These are phyloP conservation scores for Groenewaldozyma tartarivorans DNA, from an alignment of 805 yeast genomes.

Conservation along the genomic window DNA sequence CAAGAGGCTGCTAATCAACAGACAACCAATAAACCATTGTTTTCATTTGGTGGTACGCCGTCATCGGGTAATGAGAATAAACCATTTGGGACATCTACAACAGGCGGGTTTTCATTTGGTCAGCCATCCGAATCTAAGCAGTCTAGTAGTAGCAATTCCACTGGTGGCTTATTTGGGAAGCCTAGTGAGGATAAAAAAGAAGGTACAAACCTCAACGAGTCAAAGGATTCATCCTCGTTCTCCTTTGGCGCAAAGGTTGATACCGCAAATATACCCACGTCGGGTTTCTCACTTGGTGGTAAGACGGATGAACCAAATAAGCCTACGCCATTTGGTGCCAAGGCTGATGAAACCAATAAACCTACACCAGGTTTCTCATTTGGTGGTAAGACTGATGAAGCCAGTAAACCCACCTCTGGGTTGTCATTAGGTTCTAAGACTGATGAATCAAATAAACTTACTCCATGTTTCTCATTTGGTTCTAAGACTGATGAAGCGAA, in stretches of 20 bases:
- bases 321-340: not conserved
- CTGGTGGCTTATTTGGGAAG: too few relatives aligned
- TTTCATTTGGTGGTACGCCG: too few relatives aligned
- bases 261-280: not conserved
- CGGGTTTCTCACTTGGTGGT: not conserved
- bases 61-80: too few relatives aligned
- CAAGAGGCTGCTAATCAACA: not conserved
- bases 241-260: not conserved
- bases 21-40: too few relatives aligned
- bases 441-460: not conserved
- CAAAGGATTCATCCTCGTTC: too few relatives aligned
- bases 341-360: not conserved
- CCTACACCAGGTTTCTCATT: not conserved
- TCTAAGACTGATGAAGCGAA: not conserved
- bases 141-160: too few relatives aligned
- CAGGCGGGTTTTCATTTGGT: too few relatives aligned
- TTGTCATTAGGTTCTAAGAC: not conserved
- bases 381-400: not conserved
- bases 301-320: not conserved
- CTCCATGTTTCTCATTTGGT: not conserved
- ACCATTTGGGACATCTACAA: too few relatives aligned
- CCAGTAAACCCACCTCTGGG: constrained; percentile 6
- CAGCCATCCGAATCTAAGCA: too few relatives aligned
- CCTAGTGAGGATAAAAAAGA: too few relatives aligned
- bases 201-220: too few relatives aligned